phyloP scores from a whole-genome alignment of 192 early-diverging fungal species.

The Coemansia sp. region DNA sequence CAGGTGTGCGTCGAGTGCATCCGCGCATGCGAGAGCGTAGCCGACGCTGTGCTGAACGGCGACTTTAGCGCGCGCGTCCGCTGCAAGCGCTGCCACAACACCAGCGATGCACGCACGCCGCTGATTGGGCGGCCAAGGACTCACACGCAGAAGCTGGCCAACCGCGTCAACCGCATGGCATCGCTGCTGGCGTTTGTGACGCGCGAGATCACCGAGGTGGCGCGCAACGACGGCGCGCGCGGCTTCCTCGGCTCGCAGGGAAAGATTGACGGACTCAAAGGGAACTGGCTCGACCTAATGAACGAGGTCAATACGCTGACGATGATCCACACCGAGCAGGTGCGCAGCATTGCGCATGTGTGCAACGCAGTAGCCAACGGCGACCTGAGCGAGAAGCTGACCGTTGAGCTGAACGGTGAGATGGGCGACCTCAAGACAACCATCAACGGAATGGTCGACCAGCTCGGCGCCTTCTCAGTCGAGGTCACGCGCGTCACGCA shows the following conservation, averaged over 20 bases:
- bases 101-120: conserved; percentile 29
- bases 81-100: conserved; percentile 48
- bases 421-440: conserved; percentile 65
- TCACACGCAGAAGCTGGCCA: conserved; percentile 48
- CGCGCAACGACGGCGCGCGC: conserved; percentile 68
- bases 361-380: conserved; percentile 65
- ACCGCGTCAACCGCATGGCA: conserved; percentile 53
- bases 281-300: conserved; percentile 67
- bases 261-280: conserved; percentile 58
- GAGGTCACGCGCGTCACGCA: conserved; percentile 62
- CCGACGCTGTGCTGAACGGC: conserved; percentile 47
- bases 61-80: conserved; percentile 50
- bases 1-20: conserved; percentile 50
- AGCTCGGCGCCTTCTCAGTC: conserved; percentile 54
- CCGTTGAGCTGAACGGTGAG: conserved; percentile 61
- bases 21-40: conserved; percentile 51
- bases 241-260: conserved; percentile 69
- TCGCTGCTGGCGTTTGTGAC: conserved; percentile 50
- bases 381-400: conserved; percentile 59
- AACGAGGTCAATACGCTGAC: conserved; percentile 66
- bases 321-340: conserved; percentile 65
- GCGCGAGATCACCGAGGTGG: conserved; percentile 65
- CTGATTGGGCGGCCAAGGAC: conserved; percentile 28
- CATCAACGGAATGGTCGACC: conserved; percentile 66
- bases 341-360: conserved; percentile 63